Percentiles rank a stretch among this genome's conserved stretches.
Evolutionary conservation across 2,329 filamentous ascomycete genomes (phyloP).

Genomic region (Ophiosphaerella korrae): DNA sequence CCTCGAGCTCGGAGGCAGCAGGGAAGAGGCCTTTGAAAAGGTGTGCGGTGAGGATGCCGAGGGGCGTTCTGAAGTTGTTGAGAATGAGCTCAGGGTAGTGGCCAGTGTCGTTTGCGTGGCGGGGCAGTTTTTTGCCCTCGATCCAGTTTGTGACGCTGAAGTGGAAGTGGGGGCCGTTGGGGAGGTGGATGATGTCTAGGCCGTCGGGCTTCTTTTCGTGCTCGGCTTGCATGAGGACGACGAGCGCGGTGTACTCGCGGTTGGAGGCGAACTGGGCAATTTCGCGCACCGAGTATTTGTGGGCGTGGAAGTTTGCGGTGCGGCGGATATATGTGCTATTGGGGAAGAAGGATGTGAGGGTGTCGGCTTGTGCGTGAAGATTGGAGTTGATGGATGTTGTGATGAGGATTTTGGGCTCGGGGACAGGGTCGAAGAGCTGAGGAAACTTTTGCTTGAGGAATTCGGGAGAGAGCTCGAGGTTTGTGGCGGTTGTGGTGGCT

Average conservation of each 20-base stretch:
- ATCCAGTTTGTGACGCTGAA: constrained; percentile 91
- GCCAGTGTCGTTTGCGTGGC: constrained; percentile 84
- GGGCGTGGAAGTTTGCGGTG: constrained; percentile 78
- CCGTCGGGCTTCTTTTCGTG: constrained; percentile 78
- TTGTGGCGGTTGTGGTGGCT: constrained; percentile 60
- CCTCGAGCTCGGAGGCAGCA: constrained; percentile 78
- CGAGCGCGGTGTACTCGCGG: constrained; percentile 79
- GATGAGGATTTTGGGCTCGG: constrained; percentile 81
- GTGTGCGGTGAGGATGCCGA: constrained; percentile 83
- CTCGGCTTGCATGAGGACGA: constrained; percentile 83
- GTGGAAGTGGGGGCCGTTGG: constrained; percentile 86
- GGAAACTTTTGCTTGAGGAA: constrained; percentile 66
- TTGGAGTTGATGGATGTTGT: constrained; percentile 90
- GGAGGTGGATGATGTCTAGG: constrained; percentile 82
- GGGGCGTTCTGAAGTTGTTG: constrained; percentile 92
- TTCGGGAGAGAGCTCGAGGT: constrained; percentile 65
- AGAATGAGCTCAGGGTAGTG: constrained; percentile 89
- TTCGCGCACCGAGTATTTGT: constrained; percentile 92
- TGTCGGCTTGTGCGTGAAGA: constrained; percentile 79
- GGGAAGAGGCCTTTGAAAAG: constrained; percentile 83
- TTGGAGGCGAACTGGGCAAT: constrained; percentile 85
- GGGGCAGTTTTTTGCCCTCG: constrained; percentile 83
- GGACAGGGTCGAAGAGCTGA: constrained; percentile 61
- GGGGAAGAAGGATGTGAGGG: constrained; percentile 82
- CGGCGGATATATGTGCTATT: constrained; percentile 81